Base-by-base conservation (phyloP, 345 rosid genomes). In the Brassica incana region DNA sequence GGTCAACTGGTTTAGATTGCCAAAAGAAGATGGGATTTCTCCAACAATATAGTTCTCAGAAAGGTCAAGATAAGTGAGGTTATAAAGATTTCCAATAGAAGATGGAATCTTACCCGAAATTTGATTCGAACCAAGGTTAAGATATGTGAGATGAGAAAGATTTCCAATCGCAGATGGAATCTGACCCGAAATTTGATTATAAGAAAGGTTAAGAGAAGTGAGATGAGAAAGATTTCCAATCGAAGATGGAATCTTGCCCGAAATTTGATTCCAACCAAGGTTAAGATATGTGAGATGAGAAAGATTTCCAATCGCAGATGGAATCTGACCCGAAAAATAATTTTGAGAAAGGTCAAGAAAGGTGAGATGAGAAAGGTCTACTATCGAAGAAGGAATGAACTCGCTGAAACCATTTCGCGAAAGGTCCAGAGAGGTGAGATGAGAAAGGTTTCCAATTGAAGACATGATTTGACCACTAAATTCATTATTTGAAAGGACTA, bases 101-200 rank as follows among this genome's bases (percentile, higher is more conserved):
- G 54, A 12, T 48, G 54, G 54, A 12, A 48, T 48, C 54, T 12
- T 0, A 14, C 54, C 54, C 2, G 15, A 48, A 48, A 48, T 12
- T 0, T 4, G 6, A 5, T n/a, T 52, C 0, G 0, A 10, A 10
- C 0, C 0, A 43, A 43, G 52, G 52, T 1, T 0, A 10, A 43
- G 52, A 29, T 29, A 0, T 5, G 32, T 29, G 32, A 29, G 32
- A 29, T 29, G 32, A 29, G 30, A 29, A 29, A 3, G n/a, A 11
- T 43, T 43, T 43, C 50, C 50, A 43, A 43, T 43, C 1, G n/a
- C 11, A 43, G 16, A 50, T 50, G 58, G 58, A 50, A 48, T 48
- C 15, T 12, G 15, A 48, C 56, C 54, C n/a, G n/a, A n/a, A n/a
- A n/a, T n/a, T n/a, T n/a, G n/a, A n/a, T n/a, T n/a, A n/a, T n/a